Conservation (phyloP, 2,329 filamentous ascomycete species). For the Diaporthe sp. region DNA sequence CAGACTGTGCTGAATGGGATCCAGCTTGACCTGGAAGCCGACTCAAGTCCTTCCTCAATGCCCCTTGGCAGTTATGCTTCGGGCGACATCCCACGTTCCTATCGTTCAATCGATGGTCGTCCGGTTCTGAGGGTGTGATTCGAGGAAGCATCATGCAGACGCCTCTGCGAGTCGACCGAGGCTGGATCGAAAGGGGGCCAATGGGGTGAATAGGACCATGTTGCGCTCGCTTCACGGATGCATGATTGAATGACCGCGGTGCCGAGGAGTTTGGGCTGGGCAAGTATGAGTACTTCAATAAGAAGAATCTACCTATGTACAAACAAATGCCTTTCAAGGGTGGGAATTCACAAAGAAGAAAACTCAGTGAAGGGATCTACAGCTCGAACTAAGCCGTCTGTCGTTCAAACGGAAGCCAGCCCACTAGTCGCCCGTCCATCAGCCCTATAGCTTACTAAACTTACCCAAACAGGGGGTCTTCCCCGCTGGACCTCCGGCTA, state of each 20-base stretch:
- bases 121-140: neutral
- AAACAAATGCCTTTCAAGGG: neutral
- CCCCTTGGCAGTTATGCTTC: neutral
- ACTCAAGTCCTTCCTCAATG: too few relatives aligned
- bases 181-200: neutral
- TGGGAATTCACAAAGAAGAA: too few relatives aligned
- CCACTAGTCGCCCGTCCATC: neutral
- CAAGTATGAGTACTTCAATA: neutral
- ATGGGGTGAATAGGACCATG: too few relatives aligned
- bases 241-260: neutral
- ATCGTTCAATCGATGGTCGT: neutral
- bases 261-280: neutral
- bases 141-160: neutral
- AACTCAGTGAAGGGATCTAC: neutral
- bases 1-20: neutral
- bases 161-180: neutral
- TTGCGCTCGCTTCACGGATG: neutral
- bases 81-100: neutral
- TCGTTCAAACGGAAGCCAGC: neutral
- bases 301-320: neutral
- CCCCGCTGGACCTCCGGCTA: neutral
- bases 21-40: neutral
- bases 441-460: slow-evolving; percentile 28
- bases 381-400: neutral
- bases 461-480: neutral